Evolutionary conservation across 139 green algal species (phyloP).

Genomic region (Coelastrella sp.): DNA sequence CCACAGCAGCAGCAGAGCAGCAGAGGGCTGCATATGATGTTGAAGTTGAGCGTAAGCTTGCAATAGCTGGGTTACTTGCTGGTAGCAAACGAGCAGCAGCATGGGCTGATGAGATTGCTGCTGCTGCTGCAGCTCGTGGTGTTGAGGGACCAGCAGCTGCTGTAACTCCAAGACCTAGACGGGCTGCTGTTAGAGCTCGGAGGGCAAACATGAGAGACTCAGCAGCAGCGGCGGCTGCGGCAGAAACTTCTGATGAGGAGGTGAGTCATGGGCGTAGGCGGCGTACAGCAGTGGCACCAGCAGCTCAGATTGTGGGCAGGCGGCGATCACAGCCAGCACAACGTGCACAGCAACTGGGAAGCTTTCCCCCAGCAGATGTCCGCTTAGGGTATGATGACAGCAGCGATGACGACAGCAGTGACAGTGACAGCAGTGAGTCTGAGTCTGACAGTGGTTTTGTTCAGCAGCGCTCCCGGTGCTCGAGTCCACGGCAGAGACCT

Average conservation of each 20-base stretch:
- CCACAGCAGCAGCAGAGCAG: neutral
- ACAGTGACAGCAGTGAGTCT: neutral
- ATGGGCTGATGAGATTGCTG: slow-evolving; percentile 10
- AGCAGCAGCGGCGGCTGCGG: neutral
- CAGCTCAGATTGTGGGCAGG: neutral
- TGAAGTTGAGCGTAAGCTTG: slow-evolving; percentile 16
- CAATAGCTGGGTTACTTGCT: slow-evolving; percentile 16
- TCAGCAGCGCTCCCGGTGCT: neutral
- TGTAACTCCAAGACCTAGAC: neutral
- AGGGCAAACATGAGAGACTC: neutral
- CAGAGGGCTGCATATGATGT: neutral
- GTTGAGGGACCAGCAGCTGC: neutral
- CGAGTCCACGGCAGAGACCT: neutral
- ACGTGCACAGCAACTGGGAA: no score
- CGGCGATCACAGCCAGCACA: neutral
- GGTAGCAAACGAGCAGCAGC: slow-evolving; percentile 31
- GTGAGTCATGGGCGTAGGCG: neutral
- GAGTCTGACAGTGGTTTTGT: neutral
- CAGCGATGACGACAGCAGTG: neutral
- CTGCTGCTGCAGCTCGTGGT: slow-evolving; percentile 14
- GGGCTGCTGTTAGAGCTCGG: neutral
- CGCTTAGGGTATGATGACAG: neutral
- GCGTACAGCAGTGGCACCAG: neutral
- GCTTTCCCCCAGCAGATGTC: no score
- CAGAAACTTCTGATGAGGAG: no score